Conservation (phyloP, 495 filamentous ascomycete genomes). For the Evansstolkia leycettana region DNA sequence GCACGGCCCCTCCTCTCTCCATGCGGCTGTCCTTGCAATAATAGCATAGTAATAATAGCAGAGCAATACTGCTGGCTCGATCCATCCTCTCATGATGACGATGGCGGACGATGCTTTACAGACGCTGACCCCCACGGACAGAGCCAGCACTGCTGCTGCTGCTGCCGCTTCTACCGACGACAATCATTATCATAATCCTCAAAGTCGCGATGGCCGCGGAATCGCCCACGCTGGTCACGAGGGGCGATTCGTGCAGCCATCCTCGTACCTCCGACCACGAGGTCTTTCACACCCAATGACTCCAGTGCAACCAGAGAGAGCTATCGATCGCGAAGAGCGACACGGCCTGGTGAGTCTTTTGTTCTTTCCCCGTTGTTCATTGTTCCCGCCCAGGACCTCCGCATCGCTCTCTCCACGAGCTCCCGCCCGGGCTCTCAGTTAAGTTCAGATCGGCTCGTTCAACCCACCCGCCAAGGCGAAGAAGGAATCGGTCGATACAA, state of each 20-base stretch:
- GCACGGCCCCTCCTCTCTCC: conserved; percentile 1
- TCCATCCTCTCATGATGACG: conserved; percentile 4
- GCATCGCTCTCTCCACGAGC: no score
- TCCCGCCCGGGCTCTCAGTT: no score
- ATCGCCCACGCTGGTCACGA: conserved; percentile 29
- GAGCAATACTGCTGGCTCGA: conserved; percentile 1
- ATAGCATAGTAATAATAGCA: no score
- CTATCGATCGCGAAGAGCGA: conserved; percentile 81
- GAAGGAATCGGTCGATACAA: no score
- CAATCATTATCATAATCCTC: no score
- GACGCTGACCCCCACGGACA: conserved; percentile 10
- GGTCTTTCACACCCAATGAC: conserved; percentile 39
- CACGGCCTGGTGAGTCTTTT: conserved; percentile 69
- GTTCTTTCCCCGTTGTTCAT: no score
- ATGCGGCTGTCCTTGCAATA: conserved; percentile 2
- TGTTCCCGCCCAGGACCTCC: no score
- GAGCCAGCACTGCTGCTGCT: conserved; percentile 7
- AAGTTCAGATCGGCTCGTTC: no score
- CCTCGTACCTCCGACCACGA: conserved; percentile 69
- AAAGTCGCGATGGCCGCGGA: no score
- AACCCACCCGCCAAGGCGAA: no score
- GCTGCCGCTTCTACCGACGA: conserved; percentile 1
- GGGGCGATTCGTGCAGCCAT: conserved; percentile 60
- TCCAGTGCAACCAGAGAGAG: conserved; percentile 49
- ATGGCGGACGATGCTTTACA: conserved; percentile 5